Percentiles rank a stretch among this genome's conserved stretches.
These are phyloP conservation scores for Cladosporium oxysporum DNA, from an alignment of 2,329 filamentous ascomycete species.

Conservation along the genomic window DNA sequence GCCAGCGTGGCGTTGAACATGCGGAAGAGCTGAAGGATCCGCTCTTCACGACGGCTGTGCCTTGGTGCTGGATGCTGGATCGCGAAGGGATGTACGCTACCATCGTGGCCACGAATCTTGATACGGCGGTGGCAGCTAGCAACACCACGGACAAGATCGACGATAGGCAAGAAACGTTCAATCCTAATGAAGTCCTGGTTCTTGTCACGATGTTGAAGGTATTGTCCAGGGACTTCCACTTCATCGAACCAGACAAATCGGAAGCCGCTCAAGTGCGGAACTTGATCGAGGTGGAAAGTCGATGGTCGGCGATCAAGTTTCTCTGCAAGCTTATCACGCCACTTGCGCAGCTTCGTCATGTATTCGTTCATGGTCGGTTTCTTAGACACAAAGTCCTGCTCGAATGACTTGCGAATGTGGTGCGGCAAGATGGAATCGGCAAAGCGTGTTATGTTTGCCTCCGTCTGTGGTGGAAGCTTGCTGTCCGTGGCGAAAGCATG, in stretches of 20 bases:
- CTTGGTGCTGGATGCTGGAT: slow-evolving; percentile 93
- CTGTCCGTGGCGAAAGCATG: slow-evolving; percentile 85
- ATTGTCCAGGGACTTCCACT: slow-evolving; percentile 96
- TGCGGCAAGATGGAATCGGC: slow-evolving; percentile 92
- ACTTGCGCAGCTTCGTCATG: slow-evolving; percentile 92
- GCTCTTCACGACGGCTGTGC: slow-evolving; percentile 90
- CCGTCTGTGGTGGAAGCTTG: slow-evolving; percentile 84
- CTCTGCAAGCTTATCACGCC: slow-evolving; percentile 97
- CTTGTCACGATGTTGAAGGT: slow-evolving; percentile 96
- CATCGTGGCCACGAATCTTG: slow-evolving; percentile 96
- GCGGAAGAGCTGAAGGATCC: slow-evolving; percentile 92
- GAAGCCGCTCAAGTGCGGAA: slow-evolving; percentile 92
- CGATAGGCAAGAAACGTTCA: slow-evolving; percentile 91
- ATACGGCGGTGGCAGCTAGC: slow-evolving; percentile 89
- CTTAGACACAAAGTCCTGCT: slow-evolving; percentile 91
- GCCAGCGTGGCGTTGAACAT: slow-evolving; percentile 92
- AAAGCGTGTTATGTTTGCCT: slow-evolving; percentile 95
- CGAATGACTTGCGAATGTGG: slow-evolving; percentile 94
- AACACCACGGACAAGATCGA: slow-evolving; percentile 88
- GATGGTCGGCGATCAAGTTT: slow-evolving; percentile 84
- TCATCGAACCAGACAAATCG: slow-evolving; percentile 98
- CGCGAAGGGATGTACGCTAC: slow-evolving; percentile 93
- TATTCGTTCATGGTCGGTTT: slow-evolving; percentile 99
- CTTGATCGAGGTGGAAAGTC: slow-evolving; percentile 75
- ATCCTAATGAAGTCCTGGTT: slow-evolving; percentile 98